These are phyloP conservation scores for Starmerella stellata DNA, from an alignment of 805 yeast species.

Conservation along the genomic window DNA sequence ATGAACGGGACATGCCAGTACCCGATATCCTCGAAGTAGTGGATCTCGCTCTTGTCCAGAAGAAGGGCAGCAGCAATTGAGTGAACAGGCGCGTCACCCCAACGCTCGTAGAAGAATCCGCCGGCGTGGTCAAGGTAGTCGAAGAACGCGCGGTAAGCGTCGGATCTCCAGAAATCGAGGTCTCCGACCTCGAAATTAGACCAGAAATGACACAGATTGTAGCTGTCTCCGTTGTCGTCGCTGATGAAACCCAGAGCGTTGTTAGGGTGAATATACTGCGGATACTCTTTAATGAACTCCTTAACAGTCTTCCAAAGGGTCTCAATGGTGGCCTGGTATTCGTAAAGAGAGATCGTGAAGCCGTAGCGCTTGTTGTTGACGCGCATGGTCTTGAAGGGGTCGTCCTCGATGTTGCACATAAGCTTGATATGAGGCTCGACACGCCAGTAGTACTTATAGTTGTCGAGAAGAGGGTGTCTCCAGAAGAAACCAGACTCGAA, in stretches of 20 bases:
- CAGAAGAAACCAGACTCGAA: conserved; percentile 71
- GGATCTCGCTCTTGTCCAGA: conserved; percentile 50
- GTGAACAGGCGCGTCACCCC: conserved; percentile 97
- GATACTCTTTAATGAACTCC: conserved; percentile 29
- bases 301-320: conserved; percentile 43
- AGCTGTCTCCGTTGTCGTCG: conserved; percentile 49
- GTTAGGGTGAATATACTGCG: conserved; percentile 37
- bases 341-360: conserved; percentile 62
- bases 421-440: conserved; percentile 86
- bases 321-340: conserved; percentile 66
- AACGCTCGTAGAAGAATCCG: conserved; percentile 78
- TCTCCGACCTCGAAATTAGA: conserved; percentile 83
- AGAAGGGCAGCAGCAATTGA: conserved; percentile 70
- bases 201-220: conserved; percentile 79
- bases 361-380: conserved; percentile 57
- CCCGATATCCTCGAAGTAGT: conserved; percentile 86
- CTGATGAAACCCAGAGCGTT: conserved; percentile 52
- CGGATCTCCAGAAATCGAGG: conserved; percentile 52
- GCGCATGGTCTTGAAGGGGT: conserved; percentile 73
- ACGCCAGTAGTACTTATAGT: conserved; percentile 86
- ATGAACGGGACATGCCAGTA: conserved; percentile 52
- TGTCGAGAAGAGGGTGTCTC: conserved; percentile 52
- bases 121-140: conserved; percentile 48
- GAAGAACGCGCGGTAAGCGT: conserved; percentile 49
- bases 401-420: conserved; percentile 80